Percentiles rank a stretch among this genome's conserved stretches.
Evolutionary conservation across 2,329 filamentous ascomycete species (phyloP).

Genomic region (Cryphonectria naterciae): DNA sequence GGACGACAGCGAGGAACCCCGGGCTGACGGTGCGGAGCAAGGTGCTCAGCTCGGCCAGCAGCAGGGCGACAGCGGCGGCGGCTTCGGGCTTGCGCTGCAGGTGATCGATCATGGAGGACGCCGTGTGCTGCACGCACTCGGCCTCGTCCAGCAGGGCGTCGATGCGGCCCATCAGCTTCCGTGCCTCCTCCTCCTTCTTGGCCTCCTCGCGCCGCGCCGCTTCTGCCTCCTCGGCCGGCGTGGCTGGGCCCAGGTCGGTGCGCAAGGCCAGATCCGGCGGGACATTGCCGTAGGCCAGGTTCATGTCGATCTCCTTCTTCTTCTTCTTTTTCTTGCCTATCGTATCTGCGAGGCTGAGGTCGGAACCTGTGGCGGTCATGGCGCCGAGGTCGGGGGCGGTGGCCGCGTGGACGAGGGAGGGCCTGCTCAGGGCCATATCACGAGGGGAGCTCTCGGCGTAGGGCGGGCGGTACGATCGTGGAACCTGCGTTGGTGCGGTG

Average conservation of each 20-base stretch:
- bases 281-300: slow-evolving; percentile 86
- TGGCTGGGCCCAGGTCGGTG: slow-evolving; percentile 47
- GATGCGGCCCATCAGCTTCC: slow-evolving; percentile 70
- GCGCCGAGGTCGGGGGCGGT: slow-evolving; percentile 31
- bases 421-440: slow-evolving; percentile 49
- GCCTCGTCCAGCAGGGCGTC: slow-evolving; percentile 83
- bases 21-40: slow-evolving; percentile 84
- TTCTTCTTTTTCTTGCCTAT: slow-evolving; percentile 28
- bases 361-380: slow-evolving; percentile 38
- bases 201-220: slow-evolving; percentile 58
- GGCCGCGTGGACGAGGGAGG: slow-evolving; percentile 40
- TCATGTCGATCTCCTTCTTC: slow-evolving; percentile 75
- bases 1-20: slow-evolving; percentile 73
- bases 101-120: slow-evolving; percentile 78
- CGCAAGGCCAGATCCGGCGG: slow-evolving; percentile 67
- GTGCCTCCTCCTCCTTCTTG: slow-evolving; percentile 50
- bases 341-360: slow-evolving; percentile 40
- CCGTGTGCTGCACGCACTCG: slow-evolving; percentile 85
- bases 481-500: slow-evolving; percentile 49
- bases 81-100: slow-evolving; percentile 76
- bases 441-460: slow-evolving; percentile 43
- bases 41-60: slow-evolving; percentile 86
- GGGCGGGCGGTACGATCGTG: slow-evolving; percentile 43
- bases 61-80: slow-evolving; percentile 90
- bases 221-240: slow-evolving; percentile 35